Conservation (phyloP, 2,329 filamentous ascomycete species). For the Tolypocladium ophioglossoides region DNA sequence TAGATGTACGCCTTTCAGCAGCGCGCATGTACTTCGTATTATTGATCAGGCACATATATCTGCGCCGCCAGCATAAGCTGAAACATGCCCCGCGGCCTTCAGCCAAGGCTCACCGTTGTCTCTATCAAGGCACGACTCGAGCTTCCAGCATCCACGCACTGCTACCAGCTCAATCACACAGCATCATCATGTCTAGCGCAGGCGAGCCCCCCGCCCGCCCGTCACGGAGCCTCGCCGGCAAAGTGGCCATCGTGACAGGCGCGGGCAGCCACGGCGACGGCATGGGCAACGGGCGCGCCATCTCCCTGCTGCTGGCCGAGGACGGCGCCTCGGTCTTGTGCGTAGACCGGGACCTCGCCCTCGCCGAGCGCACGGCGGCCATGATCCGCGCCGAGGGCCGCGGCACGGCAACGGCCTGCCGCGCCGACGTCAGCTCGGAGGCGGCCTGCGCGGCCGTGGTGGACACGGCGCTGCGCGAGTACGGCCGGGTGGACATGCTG, state of each 20-base stretch:
- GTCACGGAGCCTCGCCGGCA: conserved; percentile 14
- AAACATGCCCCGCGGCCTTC: no score
- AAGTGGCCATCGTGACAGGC: conserved; percentile 15
- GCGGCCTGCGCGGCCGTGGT: conserved; percentile 37
- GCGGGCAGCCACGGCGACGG: conserved; percentile 36
- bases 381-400: conserved; percentile 33
- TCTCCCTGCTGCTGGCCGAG: conserved; percentile 47
- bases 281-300: conserved; percentile 49
- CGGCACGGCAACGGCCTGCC: conserved; percentile 29
- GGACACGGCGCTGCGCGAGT: conserved; percentile 30
- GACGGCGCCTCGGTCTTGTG: conserved; percentile 50
- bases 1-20: no score
- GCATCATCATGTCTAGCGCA: neutral
- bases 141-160: no score
- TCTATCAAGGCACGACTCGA: no score
- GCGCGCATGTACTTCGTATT: no score
- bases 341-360: conserved; percentile 37
- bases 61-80: no score
- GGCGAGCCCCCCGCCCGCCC: conserved; percentile 7
- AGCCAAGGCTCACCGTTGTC: no score
- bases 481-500: conserved; percentile 50
- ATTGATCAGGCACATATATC: no score
- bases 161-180: neutral
- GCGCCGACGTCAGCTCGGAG: conserved; percentile 44
- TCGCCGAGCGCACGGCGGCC: conserved; percentile 41